These are phyloP conservation scores for Phycomyces blakesleeanus DNA, from an alignment of 192 early-diverging fungal species.

Conservation along the genomic window DNA sequence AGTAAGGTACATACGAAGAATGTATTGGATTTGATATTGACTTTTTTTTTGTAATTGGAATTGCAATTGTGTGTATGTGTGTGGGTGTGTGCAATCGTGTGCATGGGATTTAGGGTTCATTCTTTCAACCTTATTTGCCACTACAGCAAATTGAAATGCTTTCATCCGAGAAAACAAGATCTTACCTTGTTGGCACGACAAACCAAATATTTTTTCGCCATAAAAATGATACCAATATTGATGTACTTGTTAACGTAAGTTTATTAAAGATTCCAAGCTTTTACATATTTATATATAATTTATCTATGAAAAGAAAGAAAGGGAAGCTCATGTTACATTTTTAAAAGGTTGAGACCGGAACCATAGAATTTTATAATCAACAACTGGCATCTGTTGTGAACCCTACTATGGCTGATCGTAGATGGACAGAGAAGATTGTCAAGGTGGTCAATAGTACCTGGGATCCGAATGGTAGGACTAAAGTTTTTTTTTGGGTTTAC, in stretches of 20 bases:
- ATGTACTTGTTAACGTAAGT: constrained; percentile 74
- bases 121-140: constrained; percentile 82
- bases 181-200: constrained; percentile 74
- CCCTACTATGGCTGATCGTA: constrained; percentile 65
- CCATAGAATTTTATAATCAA: constrained; percentile 66
- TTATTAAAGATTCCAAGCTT: background rate
- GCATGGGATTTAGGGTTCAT: constrained; percentile 53
- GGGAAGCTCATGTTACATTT: no score
- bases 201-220: constrained; percentile 79
- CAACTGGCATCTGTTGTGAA: constrained; percentile 47
- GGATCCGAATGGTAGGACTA: constrained; percentile 47
- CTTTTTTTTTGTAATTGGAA: no score
- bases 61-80: no score
- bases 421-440: constrained; percentile 77
- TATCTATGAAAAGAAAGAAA: no score
- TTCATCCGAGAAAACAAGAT: constrained; percentile 55
- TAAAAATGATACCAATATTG: constrained; percentile 56
- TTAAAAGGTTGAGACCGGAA: constrained; percentile 62
- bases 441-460: constrained; percentile 60
- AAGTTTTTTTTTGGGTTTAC: no score
- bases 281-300: no score
- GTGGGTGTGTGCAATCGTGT: no score
- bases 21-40: background rate
- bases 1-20: constrained; percentile 32
- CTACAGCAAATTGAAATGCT: constrained; percentile 81